Evolutionary conservation across 768 basidiomycete species (phyloP).

Genomic region (Zangia roseola): DNA sequence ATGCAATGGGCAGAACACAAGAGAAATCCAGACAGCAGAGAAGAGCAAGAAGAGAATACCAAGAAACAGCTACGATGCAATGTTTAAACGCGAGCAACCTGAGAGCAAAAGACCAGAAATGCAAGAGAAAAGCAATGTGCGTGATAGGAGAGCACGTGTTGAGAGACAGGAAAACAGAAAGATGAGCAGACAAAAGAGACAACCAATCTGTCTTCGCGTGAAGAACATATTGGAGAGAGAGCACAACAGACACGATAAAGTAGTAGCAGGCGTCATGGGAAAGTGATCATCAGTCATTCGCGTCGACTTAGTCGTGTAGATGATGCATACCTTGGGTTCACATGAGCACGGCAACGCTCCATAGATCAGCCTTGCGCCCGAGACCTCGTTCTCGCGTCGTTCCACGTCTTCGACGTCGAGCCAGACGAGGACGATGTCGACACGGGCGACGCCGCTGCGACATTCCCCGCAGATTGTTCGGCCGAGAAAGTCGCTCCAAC

Average conservation of each 20-base stretch:
- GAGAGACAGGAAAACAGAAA: background rate
- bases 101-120: slow-evolving; percentile 2
- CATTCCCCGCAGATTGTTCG: background rate
- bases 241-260: background rate
- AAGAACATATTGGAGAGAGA: too few relatives aligned
- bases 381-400: slow-evolving; percentile 7
- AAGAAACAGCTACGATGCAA: background rate
- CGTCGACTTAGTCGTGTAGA: background rate
- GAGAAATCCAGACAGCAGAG: background rate
- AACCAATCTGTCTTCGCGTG: too few relatives aligned
- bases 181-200: background rate
- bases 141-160: background rate
- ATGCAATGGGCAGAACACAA: background rate
- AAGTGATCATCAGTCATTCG: background rate
- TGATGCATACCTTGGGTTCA: slow-evolving; percentile 2
- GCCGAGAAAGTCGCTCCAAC: background rate
- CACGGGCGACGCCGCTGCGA: slow-evolving; percentile 3
- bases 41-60: background rate
- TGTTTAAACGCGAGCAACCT: background rate
- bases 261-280: background rate
- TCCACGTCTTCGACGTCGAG: slow-evolving; percentile 23
- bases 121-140: background rate
- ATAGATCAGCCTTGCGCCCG: slow-evolving; percentile 5
- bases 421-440: slow-evolving; percentile 21
- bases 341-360: background rate